Percentiles rank a stretch among this genome's conserved stretches.
phyloP scores from a whole-genome alignment of 148 eudicot genomes.

The Silene latifolia region DNA sequence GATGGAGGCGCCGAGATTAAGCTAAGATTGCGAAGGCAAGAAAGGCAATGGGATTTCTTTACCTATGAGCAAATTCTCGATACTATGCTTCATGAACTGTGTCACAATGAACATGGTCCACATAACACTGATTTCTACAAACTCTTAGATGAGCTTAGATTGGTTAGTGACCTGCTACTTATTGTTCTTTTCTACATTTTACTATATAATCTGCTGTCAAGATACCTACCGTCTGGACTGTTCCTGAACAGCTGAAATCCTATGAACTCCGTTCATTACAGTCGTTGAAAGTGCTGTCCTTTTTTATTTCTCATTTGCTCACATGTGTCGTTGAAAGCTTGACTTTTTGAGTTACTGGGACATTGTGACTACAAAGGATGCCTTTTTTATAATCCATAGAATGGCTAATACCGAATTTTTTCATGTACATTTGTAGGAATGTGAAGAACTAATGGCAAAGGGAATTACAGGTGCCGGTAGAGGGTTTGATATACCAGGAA shows the following conservation, averaged over 20 bases:
- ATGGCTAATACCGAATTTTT: not conserved
- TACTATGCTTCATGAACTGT: slow-evolving; percentile 92
- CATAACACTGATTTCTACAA: slow-evolving; percentile 80
- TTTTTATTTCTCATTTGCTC: not conserved
- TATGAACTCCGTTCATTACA: not conserved
- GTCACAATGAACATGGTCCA: slow-evolving; percentile 75
- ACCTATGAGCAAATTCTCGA: slow-evolving; percentile 66
- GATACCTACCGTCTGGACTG: not conserved
- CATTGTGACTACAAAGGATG: slow-evolving; percentile 8
- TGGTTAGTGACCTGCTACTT: slow-evolving; percentile 37
- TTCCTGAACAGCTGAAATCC: not conserved
- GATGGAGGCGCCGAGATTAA: slow-evolving; percentile 74
- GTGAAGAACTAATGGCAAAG: slow-evolving; percentile 69
- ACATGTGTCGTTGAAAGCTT: not conserved
- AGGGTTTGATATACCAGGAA: slow-evolving; percentile 83
- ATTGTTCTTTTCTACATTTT: not conserved
- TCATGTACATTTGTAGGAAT: slow-evolving; percentile 47
- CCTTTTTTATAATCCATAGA: not conserved
- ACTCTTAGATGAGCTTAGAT: slow-evolving; percentile 74
- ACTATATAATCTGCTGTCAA: not conserved
- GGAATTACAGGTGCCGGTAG: slow-evolving; percentile 66
- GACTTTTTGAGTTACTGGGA: slow-evolving; percentile 15
- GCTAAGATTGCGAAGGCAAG: slow-evolving; percentile 65
- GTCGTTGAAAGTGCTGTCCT: not conserved
- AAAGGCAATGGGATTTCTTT: slow-evolving; percentile 70